Evolutionary conservation across 1,284 basidiomycete genomes (phyloP), one percentile per base, ranked within the genome.

Genomic region (Malassezia sp.): DNA sequence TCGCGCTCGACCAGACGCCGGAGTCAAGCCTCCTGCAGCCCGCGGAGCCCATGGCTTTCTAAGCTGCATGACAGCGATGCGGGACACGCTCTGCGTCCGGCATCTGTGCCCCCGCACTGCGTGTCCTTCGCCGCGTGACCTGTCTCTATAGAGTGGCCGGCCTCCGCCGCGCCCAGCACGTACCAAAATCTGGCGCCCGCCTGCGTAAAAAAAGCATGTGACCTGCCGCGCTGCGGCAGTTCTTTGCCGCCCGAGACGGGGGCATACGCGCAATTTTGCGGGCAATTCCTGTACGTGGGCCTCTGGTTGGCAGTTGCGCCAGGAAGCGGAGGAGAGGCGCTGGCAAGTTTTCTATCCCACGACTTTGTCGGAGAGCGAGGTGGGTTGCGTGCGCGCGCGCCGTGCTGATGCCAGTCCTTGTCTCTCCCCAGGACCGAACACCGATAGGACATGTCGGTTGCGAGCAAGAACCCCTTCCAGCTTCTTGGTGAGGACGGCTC

Each of bases 401-500:
- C n/a, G n/a, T n/a, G n/a, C n/a, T n/a, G n/a, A n/a, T n/a, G n/a
- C n/a, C n/a, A n/a, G n/a, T n/a, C n/a, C 8, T 28, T 28, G 8
- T 28, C 8, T 28, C 27, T 28, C 37, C 4, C 14, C 17, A 38
- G 37, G 23, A 38, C 37, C 22, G 26, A 36, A 36, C 27, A 39
- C 37, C 29, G 17, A 45, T 22, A 34, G 29, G 33, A 31, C 48
- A 70, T 70, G 67, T 66, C 64, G 57, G 63, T 68, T 66, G 63
- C 63, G 56, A 64, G 55, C 54, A 61, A 49, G 46, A 70, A 70
- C 63, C 60, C 66, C 43, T 70, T 70, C 57, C 59, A 58, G 42
- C 57, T 67, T 51, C 61, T 70, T 37, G 58, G 62, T 49, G 67
- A 61, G 42, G 63, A 65, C 54, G 61, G 56, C 39, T 52, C 56